Conservation (phyloP, 495 filamentous ascomycete genomes). For the Penicillium ochrochloron region DNA sequence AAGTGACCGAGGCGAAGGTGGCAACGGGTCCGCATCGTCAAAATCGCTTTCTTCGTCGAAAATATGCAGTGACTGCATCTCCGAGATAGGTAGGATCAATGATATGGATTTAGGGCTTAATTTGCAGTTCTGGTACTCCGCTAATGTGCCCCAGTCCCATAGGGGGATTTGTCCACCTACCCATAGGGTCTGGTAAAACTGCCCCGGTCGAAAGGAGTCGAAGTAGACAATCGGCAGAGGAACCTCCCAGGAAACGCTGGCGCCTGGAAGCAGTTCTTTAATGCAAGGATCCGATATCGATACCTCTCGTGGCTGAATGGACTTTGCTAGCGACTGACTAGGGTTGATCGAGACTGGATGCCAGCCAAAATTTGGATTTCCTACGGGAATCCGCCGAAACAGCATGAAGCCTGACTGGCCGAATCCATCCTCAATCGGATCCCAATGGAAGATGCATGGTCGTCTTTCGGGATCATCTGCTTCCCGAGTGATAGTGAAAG, state of each 20-base stretch:
- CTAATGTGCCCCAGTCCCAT: conserved; percentile 17
- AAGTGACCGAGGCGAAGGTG: conserved; percentile 10
- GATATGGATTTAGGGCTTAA: conserved; percentile 8
- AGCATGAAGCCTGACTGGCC: conserved; percentile 11
- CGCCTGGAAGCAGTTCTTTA: conserved; percentile 8
- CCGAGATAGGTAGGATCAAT: not conserved
- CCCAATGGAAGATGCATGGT: conserved; percentile 17
- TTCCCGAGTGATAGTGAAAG: conserved; percentile 4
- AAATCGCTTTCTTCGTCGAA: conserved; percentile 7
- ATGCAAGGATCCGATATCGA: conserved; percentile 8
- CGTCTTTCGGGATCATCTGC: conserved; percentile 12
- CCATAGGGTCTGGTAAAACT: conserved; percentile 11
- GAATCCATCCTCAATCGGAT: conserved; percentile 15
- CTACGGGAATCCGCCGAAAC: conserved; percentile 1
- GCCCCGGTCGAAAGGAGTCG: conserved; percentile 1
- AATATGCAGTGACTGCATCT: not conserved
- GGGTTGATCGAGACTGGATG: conserved; percentile 3
- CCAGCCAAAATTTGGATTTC: not conserved
- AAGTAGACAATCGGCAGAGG: conserved; percentile 10
- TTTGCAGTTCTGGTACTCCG: conserved; percentile 5
- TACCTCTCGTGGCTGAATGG: conserved; percentile 10
- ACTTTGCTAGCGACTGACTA: conserved; percentile 3
- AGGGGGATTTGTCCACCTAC: conserved; percentile 12
- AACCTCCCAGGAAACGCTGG: conserved; percentile 7
- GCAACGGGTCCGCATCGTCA: conserved; percentile 1